Evolutionary conservation across 202 grass and related monocot genomes (phyloP), one percentile per base, ranked within the genome.

Genomic region (Musa balbisiana): DNA sequence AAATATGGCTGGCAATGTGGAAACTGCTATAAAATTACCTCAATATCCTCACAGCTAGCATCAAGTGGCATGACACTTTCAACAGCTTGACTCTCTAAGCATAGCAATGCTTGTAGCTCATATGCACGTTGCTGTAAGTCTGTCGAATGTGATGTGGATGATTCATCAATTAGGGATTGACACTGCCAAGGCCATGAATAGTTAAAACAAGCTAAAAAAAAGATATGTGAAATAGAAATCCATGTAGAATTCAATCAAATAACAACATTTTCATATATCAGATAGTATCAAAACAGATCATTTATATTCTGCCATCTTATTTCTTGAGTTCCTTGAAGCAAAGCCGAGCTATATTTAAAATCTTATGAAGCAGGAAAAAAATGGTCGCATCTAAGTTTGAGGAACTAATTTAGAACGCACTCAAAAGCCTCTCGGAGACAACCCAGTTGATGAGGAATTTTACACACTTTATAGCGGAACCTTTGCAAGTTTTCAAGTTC

Each of bases 41-140:
- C 96, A 80, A 99, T 87, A 92, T 95, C 96, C 88, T 99, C 96
- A 54, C 96, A 99, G 66, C 96, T 99, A 74, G 96, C 96, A 85
- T 99, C 96, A 59, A 74, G 69, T 16, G 96, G 96, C 83, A 99
- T 92, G 75, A 90, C 82, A 77, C 17, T 92, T 80, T 87, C 96
- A 69, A 95, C 84, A 76, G 82, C 85, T 79, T 81, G 84, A 84
- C 88, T 84, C 59, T 89, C 87, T 86, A 95, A 83, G 25, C 83
- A 85, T 79, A 99, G 78, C 82, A 99, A 92, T 54, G 96, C 91
- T 77, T 99, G 96, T 51, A 95, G 82, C 72, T 99, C 96, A n/a
- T 99, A 95, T 52, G 83, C 91, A 74, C 91, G 89, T 71, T 99
- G 96, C 75, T 99, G 96, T 76, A 99, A 86, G 67, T 95, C 96